Base-by-base conservation (phyloP, 2,329 filamentous ascomycete species). In the Chaetomium olivaceum region DNA sequence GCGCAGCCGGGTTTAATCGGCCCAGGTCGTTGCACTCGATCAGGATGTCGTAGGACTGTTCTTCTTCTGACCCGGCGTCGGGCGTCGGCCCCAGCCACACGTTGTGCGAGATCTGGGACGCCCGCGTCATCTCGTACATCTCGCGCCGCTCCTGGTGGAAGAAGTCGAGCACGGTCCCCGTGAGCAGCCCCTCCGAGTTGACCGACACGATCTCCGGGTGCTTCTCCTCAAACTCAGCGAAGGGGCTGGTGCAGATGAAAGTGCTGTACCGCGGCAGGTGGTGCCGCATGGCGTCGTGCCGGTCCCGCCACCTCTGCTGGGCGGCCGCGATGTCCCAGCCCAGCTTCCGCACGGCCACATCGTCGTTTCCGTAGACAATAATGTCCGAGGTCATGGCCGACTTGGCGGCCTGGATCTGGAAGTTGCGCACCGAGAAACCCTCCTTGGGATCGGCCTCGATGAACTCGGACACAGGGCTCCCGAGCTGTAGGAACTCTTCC, bases 361-460 rank as follows among this genome's bases (percentile, higher is more conserved):
- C 79, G 69, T 92, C 86, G 62, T 94, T 90, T 14, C 92, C 92
- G 75, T 99, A 99, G 0, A 99, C 86, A 50, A 99, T 85, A 69
- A 99, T 92, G 76, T 99, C 95, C 0, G 93, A 97, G 9, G 95
- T 86, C 70, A 91, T 87, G 62, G 93, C 93, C 70, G 91, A 81
- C 77, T 99, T 99, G 65, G 91, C 91, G 0, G 91, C 86, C 77
- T 99, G 95, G 48, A 98, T 98, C 73, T 98, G 94, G 75, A 99
- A 99, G 76, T 98, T 98, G 55, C 95, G 88, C 52, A 98, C 93
- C 4, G 92, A 97, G 75, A 98, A 98, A 9, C 95, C 95, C 70
- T 96, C 91, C 63, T 81, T 85, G 1, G 95, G 95, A 74, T 99
- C 95, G 50, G 89, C 85, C 52, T 96, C 91, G 67, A 93, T 80